Evolutionary conservation across 169 alveolate genomes (phyloP).

Genomic region (Perkinsus marinus): DNA sequence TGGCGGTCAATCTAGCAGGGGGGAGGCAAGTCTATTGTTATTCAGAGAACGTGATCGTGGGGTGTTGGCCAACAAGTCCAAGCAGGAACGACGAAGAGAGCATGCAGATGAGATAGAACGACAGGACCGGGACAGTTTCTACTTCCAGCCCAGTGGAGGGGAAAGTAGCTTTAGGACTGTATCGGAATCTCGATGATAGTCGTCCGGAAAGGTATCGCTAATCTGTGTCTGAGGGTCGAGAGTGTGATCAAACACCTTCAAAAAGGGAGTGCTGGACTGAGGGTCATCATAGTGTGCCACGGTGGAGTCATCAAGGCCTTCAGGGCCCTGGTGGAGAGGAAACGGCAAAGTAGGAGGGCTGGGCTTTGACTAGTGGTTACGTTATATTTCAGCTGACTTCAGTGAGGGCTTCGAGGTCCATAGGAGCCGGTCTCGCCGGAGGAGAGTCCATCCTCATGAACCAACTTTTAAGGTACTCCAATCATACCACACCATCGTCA

Average conservation of each 20-base stretch:
- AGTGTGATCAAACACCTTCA: not conserved
- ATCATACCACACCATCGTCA: too few species aligned
- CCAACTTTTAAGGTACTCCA: not conserved
- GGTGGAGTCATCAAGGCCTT: conserved; percentile 44
- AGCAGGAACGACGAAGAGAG: conserved; percentile 21
- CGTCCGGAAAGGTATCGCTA: too few species aligned
- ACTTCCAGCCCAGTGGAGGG: conserved; percentile 37
- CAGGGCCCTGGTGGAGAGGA: conserved; percentile 34
- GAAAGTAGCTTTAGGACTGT: too few species aligned
- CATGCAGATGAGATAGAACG: conserved; percentile 38
- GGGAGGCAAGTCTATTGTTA: too few species aligned
- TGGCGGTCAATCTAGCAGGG: too few species aligned
- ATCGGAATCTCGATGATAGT: too few species aligned
- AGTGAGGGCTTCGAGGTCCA: not conserved
- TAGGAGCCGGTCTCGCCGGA: not conserved
- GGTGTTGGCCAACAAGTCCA: conserved; percentile 37
- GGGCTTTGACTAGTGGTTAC: too few species aligned
- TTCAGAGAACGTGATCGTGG: conserved; percentile 48
- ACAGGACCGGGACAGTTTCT: conserved; percentile 31
- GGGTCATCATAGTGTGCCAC: conserved; percentile 44
- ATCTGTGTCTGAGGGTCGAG: conserved; percentile 35
- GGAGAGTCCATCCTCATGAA: not conserved
- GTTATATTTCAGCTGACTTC: not conserved
- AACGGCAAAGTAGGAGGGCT: not conserved
- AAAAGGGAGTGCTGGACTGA: conserved; percentile 26